A percentile compares a stretch with the other conserved stretches of the same genome.
Conservation (phyloP, 208 protist genomes). For the Phytomonas francai region DNA sequence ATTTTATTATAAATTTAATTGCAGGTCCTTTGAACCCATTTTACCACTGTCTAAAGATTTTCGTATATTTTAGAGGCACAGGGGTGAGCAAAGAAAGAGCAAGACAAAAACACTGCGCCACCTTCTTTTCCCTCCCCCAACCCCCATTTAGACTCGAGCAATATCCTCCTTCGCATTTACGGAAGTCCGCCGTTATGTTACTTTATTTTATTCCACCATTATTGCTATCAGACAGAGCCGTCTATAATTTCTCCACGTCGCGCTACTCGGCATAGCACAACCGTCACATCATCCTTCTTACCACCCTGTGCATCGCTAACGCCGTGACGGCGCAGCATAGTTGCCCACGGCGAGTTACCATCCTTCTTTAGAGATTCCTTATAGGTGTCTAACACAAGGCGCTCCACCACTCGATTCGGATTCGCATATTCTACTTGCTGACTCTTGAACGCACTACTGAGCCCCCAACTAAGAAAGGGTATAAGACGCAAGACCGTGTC, state of each 20-base stretch:
- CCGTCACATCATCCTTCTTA: constrained; percentile 88
- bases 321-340: constrained; percentile 76
- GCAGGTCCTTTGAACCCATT: not conserved
- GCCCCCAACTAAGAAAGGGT: constrained; percentile 64
- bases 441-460: constrained; percentile 63
- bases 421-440: constrained; percentile 73
- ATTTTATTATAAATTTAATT: not conserved
- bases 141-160: not conserved
- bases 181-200: not conserved
- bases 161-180: not conserved
- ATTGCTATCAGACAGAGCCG: constrained; percentile 26
- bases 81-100: not conserved
- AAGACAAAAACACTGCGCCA: not conserved
- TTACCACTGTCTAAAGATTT: not conserved
- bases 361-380: constrained; percentile 58
- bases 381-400: constrained; percentile 75
- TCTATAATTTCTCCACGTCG: constrained; percentile 71
- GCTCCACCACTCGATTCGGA: constrained; percentile 84
- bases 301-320: constrained; percentile 66
- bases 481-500: constrained; percentile 57
- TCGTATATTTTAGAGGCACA: not conserved
- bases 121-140: not conserved
- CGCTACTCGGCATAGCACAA: constrained; percentile 79
- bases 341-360: constrained; percentile 74
- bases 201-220: not conserved